phyloP scores from a whole-genome alignment of 2,329 filamentous ascomycete species.

The Xenoacremonium recifei region DNA sequence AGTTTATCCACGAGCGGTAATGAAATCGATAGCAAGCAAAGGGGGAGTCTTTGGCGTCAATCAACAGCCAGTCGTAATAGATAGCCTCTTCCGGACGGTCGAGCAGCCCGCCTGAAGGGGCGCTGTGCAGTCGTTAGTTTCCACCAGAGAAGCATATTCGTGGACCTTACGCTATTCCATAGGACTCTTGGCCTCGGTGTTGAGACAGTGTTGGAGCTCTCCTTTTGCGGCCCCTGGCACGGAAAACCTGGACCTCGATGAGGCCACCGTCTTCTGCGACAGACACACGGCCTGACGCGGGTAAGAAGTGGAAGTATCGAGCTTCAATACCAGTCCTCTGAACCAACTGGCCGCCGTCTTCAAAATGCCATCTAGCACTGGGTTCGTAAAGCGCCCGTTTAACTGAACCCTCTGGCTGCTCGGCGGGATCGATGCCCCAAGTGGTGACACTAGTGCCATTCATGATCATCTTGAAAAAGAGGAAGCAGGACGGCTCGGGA shows the following conservation, averaged over 20 bases:
- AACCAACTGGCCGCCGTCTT: constrained; percentile 32
- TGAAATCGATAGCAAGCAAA: constrained; percentile 56
- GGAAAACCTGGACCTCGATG: constrained; percentile 53
- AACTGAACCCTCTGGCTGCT: constrained; percentile 36
- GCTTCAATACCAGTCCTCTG: constrained; percentile 44
- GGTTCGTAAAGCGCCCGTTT: constrained; percentile 50
- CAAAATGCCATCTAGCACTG: constrained; percentile 38
- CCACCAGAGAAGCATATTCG: not conserved
- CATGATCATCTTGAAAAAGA: constrained; percentile 56
- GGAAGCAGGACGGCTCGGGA: constrained; percentile 34
- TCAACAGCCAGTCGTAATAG: constrained; percentile 52
- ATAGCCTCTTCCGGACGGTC: constrained; percentile 48
- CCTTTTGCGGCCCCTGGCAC: constrained; percentile 47
- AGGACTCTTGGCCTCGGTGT: constrained; percentile 48
- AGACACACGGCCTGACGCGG: constrained; percentile 32
- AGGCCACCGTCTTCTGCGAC: constrained; percentile 53
- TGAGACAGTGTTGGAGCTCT: constrained; percentile 39
- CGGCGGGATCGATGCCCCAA: constrained; percentile 48
- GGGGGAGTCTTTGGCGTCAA: constrained; percentile 50
- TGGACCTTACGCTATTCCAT: constrained; percentile 50
- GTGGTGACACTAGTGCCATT: constrained; percentile 52
- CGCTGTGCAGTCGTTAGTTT: constrained; percentile 33
- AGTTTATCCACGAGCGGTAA: constrained; percentile 52
- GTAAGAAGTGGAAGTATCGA: constrained; percentile 50
- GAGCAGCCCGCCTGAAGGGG: constrained; percentile 52